Evolutionary conservation across 2,329 filamentous ascomycete species (phyloP).

Genomic region (Trichoderma pleuroti): DNA sequence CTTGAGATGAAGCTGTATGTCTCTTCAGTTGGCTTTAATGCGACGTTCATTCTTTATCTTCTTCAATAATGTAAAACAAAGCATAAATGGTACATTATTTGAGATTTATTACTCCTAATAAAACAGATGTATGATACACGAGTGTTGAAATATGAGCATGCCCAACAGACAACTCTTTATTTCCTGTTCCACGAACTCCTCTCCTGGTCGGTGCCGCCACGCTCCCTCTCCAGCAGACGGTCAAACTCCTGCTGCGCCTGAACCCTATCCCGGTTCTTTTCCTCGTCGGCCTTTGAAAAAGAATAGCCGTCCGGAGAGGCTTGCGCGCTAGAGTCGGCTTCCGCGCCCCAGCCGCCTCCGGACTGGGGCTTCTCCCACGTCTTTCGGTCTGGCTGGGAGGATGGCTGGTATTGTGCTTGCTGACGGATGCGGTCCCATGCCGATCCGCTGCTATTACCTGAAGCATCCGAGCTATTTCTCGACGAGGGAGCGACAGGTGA

Average conservation of each 20-base stretch:
- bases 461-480: conserved; percentile 22
- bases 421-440: conserved; percentile 46
- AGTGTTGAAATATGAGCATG: background rate
- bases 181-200: conserved; percentile 27
- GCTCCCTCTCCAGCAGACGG: conserved; percentile 45
- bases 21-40: background rate
- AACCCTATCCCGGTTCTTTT: conserved; percentile 39
- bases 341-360: conserved; percentile 22
- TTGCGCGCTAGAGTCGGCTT: conserved; percentile 27
- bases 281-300: conserved; percentile 37
- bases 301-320: conserved; percentile 30
- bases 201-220: conserved; percentile 31
- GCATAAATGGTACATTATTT: background rate
- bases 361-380: conserved; percentile 22
- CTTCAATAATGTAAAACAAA: background rate
- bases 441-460: conserved; percentile 30
- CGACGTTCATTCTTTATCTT: background rate
- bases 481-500: conserved; percentile 41
- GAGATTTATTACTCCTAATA: background rate
- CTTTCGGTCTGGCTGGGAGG: conserved; percentile 22
- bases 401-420: conserved; percentile 31
- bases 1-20: background rate
- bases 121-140: background rate
- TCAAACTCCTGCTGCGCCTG: conserved; percentile 52
- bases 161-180: conserved; percentile 9